Evolutionary conservation across 2,329 filamentous ascomycete genomes (phyloP), one percentile per base, ranked within the genome.

Genomic region (Aspergillus texensis): DNA sequence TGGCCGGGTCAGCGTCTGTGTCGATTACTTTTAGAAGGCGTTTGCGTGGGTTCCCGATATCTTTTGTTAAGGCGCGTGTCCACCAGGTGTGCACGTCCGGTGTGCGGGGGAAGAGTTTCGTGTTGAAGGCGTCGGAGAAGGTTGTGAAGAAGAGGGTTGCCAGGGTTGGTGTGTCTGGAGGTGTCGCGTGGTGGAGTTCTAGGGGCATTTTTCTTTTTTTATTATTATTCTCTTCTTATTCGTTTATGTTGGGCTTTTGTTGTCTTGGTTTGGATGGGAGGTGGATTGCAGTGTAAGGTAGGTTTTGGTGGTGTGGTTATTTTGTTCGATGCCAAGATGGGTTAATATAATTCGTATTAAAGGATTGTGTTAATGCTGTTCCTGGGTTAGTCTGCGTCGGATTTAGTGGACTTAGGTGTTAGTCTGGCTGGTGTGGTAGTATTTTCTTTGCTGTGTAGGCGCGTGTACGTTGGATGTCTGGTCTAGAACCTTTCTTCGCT

Each of bases 61-160:
- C 30, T 21, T 54, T 12, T 6, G 52, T 6, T 14, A 72, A 57
- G 3, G 52, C 54, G 5, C 54, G 30, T 12, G 58, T 60, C 55
- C 67, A 66, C 68, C 68, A 75, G 9, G 41, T 48, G 19, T 62
- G 64, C 6, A 73, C 70, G 6, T 72, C 71, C 16, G 68, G 67
- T 14, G 65, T 68, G 11, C 39, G 61, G 3, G 73, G 73, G 55
- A 74, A 73, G 64, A 74, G 63, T 19, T 64, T 62, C 19, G 28
- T 61, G 62, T 70, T 69, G 61, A 70, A 63, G 28, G 59, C 26
- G 32, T 67, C 62, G 14, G 58, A 64, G 70, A 75, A 75, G 50
- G 68, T 62, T 56, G 65, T 60, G n/a, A 67, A 57, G 67, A 73
- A 74, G 39, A 71, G 45, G 32, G 67, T 57, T 0, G 70, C 61